Base-by-base conservation (phyloP, 176 grass and related monocot genomes). In the Melocanna baccifera region DNA sequence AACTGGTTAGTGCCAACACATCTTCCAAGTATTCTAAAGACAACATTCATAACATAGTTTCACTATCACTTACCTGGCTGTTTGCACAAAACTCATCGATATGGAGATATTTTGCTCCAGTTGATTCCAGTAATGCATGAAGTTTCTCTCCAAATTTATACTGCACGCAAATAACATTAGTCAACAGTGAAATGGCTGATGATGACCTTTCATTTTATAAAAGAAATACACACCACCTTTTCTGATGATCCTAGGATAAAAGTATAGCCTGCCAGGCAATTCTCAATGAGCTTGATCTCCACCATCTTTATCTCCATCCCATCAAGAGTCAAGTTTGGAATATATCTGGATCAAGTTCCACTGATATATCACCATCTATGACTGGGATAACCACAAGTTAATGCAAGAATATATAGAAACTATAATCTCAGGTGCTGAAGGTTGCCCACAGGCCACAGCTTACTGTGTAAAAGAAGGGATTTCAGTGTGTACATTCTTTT, bases 121-220 rank as follows among this genome's bases (percentile, higher is more conserved):
- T 29, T 57, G 72, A 61, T 78, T 94, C 87, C 36, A 98, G 66
- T 83, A 98, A 72, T 12, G 86, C 87, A 77, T 69, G 85, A 52
- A 98, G 82, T 73, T 92, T 93, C 20, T 89, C 93, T 46, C 88
- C 91, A 92, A 98, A 98, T 89, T 92, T 90, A 93, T 98, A 95
- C 93, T 98, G 86, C 67, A 85, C 22, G 6, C 22, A 30, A 83
- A 82, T 78, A 84, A 5, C 56, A 85, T 77, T 82, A 76, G 11
- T 34, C 37, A 74, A 73, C 23, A 68, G 9, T 11, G 23, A 55
- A 68, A 56, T 34, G 43, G 34, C 9, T 64, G 76, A 82, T 23
- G 30, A 72, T 20, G 1, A 59, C 41, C 25, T 61, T 86, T 75
- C n/a, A 2, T 32, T 32, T 32, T 50, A 58, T 23, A 72, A 30